Conservation (phyloP, 805 yeast species). For the Myxozyma vanderwaltii region DNA sequence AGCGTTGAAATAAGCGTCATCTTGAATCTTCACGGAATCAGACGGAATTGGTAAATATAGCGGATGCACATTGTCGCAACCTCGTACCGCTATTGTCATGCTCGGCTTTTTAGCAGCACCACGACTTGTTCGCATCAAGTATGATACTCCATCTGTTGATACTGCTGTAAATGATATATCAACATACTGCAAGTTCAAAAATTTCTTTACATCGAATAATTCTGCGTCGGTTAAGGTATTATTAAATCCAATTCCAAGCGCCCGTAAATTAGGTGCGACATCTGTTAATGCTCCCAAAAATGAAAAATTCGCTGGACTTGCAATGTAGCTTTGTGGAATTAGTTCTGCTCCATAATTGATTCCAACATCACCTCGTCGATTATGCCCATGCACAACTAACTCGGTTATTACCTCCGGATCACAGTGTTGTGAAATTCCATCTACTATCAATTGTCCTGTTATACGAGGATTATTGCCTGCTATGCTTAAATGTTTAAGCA, state of each 20-base stretch:
- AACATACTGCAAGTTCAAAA: background rate
- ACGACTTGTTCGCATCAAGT: conserved; percentile 1
- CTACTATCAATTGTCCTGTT: background rate
- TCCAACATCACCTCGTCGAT: background rate
- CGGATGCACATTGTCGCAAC: conserved; percentile 8
- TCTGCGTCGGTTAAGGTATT: conserved; percentile 1
- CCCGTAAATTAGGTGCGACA: background rate
- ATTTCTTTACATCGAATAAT: conserved; percentile 6
- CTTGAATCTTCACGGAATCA: background rate
- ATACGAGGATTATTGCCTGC: background rate
- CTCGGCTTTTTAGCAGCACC: background rate
- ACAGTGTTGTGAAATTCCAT: background rate
- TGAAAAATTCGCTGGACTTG: background rate
- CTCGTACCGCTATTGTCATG: background rate
- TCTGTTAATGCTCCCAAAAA: conserved; percentile 1
- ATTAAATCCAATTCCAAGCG: conserved; percentile 5
- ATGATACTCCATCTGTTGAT: conserved; percentile 10
- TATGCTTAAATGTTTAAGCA: conserved; percentile 1
- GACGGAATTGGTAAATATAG: conserved; percentile 1
- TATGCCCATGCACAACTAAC: conserved; percentile 1
- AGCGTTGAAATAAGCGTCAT: background rate
- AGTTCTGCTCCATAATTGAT: conserved; percentile 1
- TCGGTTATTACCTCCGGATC: background rate
- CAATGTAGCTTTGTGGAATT: background rate
- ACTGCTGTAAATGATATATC: conserved; percentile 2